phyloP scores from a whole-genome alignment of 176 grass and related monocot genomes.

The Triticum urartu region DNA sequence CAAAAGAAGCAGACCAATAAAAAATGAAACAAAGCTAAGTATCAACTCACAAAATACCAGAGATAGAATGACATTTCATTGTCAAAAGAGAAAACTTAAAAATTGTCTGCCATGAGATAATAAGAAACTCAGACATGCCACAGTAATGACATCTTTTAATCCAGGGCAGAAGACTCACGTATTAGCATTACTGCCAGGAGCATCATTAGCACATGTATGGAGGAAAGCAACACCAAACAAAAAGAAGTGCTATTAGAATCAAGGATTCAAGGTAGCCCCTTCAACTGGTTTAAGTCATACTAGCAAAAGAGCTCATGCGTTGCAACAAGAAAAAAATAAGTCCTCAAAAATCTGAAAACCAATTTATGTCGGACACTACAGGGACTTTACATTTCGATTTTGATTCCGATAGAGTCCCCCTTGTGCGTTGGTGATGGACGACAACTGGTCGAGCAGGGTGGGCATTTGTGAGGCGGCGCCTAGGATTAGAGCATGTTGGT shows the following conservation, averaged over 20 bases:
- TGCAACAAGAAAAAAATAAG: no score
- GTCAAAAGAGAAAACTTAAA: not conserved
- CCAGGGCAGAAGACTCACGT: not conserved
- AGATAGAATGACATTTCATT: not conserved
- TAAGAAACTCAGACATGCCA: not conserved
- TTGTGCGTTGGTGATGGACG: no score
- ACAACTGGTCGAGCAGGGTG: no score
- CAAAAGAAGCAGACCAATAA: not conserved
- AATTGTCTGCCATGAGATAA: not conserved
- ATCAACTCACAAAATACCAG: not conserved
- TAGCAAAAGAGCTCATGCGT: no score
- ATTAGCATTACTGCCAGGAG: not conserved
- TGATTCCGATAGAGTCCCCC: no score
- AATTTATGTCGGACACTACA: no score
- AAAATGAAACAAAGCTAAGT: not conserved
- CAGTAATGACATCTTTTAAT: not conserved
- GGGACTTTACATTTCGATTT: no score
- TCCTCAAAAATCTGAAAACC: no score
- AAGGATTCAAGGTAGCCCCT: not conserved
- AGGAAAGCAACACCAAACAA: not conserved
- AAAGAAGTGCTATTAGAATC: not conserved
- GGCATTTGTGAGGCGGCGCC: no score
- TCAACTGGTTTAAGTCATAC: not conserved
- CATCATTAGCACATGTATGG: not conserved
- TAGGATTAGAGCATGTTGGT: no score